Base-by-base conservation (phyloP, 2,329 filamentous ascomycete genomes). In the Stagonosporopsis rhizophila region DNA sequence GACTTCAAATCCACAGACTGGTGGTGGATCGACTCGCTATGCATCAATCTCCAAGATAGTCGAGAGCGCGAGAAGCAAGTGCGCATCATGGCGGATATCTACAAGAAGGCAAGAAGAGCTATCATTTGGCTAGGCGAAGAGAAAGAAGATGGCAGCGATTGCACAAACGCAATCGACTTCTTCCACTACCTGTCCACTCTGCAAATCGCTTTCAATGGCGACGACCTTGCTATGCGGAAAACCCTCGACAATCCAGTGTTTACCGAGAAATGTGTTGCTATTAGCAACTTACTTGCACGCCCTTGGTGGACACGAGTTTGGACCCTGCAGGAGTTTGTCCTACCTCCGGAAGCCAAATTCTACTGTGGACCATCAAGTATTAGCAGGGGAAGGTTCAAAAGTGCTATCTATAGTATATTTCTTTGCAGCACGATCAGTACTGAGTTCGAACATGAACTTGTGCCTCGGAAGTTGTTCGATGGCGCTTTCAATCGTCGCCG, bases 61-160 rank as follows among this genome's bases (percentile, higher is more conserved):
- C 27, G 60, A 17, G 68, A 75, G 52, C 62, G 67, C 15, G 65
- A 63, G n/a, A 38, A 58, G 28, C 72, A 75, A 39, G 66, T 74
- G 14, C 62, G 60, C n/a, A 66, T 75, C 32, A 73, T 74, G 71
- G 66, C 66, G 5, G 56, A 70, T 1, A 72, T 75, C 17, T 75
- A 72, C 48, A 64, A 54, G 37, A 59, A 49, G 40, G 58, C 68
- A 1, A 60, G 32, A 20, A 58, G 61, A 53, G 63, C 61, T 3
- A 60, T 71, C 1, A 41, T 74, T 0, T 74, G 71, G 71, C 28
- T 67, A 37, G 25, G 64, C 49, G 45, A 82, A 79, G 69, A 77
- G 78, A 60, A 79, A 45, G 50, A 78, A 72, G 59, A 82, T 75
- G 51, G 75, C 59, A 67, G 62, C 22, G 58, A 70, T 40, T 72